phyloP scores from a whole-genome alignment of 768 basidiomycete species.

The Rhodotorula babjevae region DNA sequence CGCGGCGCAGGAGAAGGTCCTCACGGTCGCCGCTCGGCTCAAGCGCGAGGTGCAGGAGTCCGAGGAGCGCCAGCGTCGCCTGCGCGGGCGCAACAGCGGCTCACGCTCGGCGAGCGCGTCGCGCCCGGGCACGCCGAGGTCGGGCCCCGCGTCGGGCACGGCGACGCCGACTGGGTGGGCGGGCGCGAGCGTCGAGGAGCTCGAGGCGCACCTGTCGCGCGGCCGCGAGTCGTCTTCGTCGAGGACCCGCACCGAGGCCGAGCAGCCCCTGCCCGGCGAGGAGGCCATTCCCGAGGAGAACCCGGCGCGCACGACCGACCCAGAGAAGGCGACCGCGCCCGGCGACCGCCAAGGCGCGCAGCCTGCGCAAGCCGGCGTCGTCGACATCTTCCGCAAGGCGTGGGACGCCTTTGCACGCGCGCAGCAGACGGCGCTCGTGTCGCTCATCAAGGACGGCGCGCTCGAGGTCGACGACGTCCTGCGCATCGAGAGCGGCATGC shows the following conservation, averaged over 20 bases:
- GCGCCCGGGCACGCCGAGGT: not conserved
- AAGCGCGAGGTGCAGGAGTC: conserved; percentile 25
- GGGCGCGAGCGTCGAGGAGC: not conserved
- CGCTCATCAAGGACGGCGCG: conserved; percentile 35
- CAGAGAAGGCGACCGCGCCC: not conserved
- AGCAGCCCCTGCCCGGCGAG: conserved; percentile 3
- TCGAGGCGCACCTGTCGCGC: not conserved
- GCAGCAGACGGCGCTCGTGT: conserved; percentile 94
- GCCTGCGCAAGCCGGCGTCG: not conserved
- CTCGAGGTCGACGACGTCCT: conserved; percentile 35
- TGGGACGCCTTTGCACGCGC: conserved; percentile 99
- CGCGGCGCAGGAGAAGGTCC: conserved; percentile 14
- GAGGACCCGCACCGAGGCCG: not conserved
- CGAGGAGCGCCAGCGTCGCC: conserved; percentile 17
- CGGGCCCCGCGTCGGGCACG: not conserved
- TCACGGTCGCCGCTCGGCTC: conserved; percentile 21
- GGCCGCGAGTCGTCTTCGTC: not conserved
- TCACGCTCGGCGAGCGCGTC: not conserved
- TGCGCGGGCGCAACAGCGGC: conserved; percentile 4
- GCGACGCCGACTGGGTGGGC: not conserved
- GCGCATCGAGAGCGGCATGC: conserved; percentile 34
- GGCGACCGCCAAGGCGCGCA: too few relatives aligned
- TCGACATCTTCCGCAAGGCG: conserved; percentile 23
- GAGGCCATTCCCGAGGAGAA: not conserved
- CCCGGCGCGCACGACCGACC: not conserved